Evolutionary conservation across 768 basidiomycete genomes (phyloP).

Genomic region (Termitomyces sp.): DNA sequence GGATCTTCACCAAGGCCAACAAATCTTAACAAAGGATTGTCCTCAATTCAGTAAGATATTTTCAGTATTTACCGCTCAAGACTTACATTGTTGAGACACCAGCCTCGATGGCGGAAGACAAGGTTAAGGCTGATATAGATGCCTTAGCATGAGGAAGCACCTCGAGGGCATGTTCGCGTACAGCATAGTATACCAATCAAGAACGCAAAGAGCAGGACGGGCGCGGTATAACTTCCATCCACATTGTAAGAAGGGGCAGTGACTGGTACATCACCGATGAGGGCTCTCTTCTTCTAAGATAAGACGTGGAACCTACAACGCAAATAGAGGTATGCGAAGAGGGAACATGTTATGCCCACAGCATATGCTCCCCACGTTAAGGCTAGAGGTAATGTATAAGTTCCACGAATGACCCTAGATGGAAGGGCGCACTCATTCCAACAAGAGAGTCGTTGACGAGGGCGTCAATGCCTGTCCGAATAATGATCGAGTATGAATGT

Average conservation of each 20-base stretch:
- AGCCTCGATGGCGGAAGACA: slow-evolving; percentile 73
- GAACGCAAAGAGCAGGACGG: slow-evolving; percentile 74
- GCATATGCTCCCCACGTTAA: slow-evolving; percentile 78
- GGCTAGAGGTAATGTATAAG: slow-evolving; percentile 27
- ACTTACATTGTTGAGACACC: slow-evolving; percentile 82
- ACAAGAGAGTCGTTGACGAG: slow-evolving; percentile 81
- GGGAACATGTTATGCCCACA: slow-evolving; percentile 64
- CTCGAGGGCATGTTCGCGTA: slow-evolving; percentile 27
- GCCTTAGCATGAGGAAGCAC: not conserved
- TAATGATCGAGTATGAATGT: slow-evolving; percentile 7
- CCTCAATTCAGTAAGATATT: not conserved
- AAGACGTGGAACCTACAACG: slow-evolving; percentile 38
- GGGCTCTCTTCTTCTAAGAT: too few relatives aligned
- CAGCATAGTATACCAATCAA: slow-evolving; percentile 72
- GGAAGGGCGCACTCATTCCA: slow-evolving; percentile 53
- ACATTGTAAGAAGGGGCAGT: slow-evolving; percentile 72
- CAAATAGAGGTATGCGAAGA: slow-evolving; percentile 76
- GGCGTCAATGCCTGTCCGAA: slow-evolving; percentile 56
- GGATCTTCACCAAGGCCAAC: slow-evolving; percentile 86
- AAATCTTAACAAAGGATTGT: slow-evolving; percentile 37
- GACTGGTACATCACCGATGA: slow-evolving; percentile 30
- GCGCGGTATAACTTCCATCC: slow-evolving; percentile 71
- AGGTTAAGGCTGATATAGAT: slow-evolving; percentile 45
- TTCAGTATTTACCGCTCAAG: not conserved
- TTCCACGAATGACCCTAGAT: not conserved